Percentiles rank a stretch among this genome's conserved stretches.
phyloP scores from a whole-genome alignment of 208 protist genomes.

The Spongospora subterranea region DNA sequence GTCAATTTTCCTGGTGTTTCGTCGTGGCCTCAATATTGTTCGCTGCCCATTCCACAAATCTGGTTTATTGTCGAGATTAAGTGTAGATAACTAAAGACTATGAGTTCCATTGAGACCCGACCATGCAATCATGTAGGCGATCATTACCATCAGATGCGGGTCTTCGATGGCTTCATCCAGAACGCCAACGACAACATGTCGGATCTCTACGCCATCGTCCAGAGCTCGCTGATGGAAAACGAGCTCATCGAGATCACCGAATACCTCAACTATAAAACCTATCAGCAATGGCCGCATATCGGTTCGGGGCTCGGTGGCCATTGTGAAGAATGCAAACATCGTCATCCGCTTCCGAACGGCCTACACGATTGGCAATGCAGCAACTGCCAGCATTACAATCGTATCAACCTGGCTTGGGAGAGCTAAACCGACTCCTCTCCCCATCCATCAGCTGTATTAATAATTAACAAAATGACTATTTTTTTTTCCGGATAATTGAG shows the following conservation, averaged over 20 bases:
- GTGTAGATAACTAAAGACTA: too few relatives aligned
- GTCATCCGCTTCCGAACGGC: slow-evolving; percentile 33
- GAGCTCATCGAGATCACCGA: slow-evolving; percentile 32
- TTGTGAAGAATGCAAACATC: background rate
- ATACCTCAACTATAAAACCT: slow-evolving; percentile 27
- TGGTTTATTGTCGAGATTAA: too few relatives aligned
- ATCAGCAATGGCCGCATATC: slow-evolving; percentile 1
- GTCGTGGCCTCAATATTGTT: too few relatives aligned
- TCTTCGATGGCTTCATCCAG: slow-evolving; percentile 34
- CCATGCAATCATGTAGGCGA: too few relatives aligned
- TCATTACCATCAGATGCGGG: background rate
- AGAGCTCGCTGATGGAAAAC: background rate
- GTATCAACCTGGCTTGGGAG: slow-evolving; percentile 44
- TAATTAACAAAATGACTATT: too few relatives aligned
- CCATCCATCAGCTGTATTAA: background rate
- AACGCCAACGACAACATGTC: background rate
- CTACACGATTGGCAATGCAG: slow-evolving; percentile 34
- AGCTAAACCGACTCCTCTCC: background rate
- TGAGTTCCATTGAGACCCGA: too few relatives aligned
- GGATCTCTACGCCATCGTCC: background rate
- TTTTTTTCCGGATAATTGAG: too few relatives aligned
- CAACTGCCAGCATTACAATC: slow-evolving; percentile 7
- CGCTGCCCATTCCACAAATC: too few relatives aligned
- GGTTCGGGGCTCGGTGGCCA: slow-evolving; percentile 19
- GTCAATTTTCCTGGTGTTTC: too few relatives aligned